Conservation (phyloP, 2,329 filamentous ascomycete genomes). For the Rhynchosporium secalis region DNA sequence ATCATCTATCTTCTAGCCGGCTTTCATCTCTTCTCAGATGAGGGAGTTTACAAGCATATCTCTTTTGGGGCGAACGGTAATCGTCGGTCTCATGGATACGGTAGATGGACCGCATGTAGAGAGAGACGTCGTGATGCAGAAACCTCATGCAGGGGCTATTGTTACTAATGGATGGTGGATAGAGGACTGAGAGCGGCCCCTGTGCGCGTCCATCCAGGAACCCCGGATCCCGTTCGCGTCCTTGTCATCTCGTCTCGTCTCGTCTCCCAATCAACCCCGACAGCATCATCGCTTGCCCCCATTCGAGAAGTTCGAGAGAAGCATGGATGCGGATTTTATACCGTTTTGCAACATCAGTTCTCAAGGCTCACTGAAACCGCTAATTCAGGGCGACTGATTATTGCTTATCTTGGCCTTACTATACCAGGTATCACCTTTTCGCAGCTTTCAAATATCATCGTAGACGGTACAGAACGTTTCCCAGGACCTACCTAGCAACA, state of each 20-base stretch:
- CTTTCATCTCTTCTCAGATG: background rate
- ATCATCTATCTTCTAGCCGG: background rate
- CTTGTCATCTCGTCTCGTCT: background rate
- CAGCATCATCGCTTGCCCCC: slow-evolving; percentile 5
- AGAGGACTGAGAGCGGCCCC: background rate
- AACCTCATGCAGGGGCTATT: slow-evolving; percentile 4
- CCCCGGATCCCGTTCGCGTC: background rate
- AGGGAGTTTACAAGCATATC: background rate
- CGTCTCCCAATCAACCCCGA: slow-evolving; percentile 9
- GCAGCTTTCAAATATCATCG: background rate
- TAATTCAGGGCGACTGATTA: background rate
- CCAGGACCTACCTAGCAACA: background rate
- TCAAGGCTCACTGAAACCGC: background rate
- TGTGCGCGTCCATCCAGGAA: slow-evolving; percentile 8
- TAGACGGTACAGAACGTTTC: background rate
- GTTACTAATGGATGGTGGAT: background rate
- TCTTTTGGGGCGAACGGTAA: background rate
- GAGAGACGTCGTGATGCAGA: background rate
- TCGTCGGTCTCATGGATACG: slow-evolving; percentile 1
- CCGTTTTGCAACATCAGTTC: background rate
- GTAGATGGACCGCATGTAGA: background rate
- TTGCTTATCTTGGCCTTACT: slow-evolving; percentile 11
- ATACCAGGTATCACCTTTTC: background rate
- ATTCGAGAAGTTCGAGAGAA: background rate
- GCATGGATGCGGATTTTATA: slow-evolving; percentile 8